Base-by-base conservation (phyloP, 306 rosid genomes). In the Macrotyloma uniflorum region DNA sequence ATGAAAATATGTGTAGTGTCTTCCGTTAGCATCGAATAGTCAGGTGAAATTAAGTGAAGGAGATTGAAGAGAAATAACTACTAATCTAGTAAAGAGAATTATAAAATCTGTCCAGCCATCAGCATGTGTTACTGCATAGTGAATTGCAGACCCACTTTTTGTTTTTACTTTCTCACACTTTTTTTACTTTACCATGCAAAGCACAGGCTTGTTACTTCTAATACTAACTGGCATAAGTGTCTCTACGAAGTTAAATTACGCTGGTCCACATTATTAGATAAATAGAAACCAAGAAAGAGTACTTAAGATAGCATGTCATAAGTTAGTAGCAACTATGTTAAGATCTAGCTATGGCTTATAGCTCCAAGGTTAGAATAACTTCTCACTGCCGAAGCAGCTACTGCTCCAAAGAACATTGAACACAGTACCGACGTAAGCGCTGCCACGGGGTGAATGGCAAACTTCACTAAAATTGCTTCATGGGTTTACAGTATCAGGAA, bases 401-500 rank as follows among this genome's bases (percentile, higher is more conserved):
- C 63, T 68, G 30, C 9, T 70, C 46, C 49, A 71, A 63, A 35
- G 50, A 72, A 28, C 18, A 40, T 10, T 42, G 46, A 73, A 6
- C 35, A 23, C 42, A 70, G 22, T 59, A 22, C 33, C 8, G 55
- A 53, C 30, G n/a, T 63, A 5, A 8, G 43, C 54, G 18, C 33
- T 76, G 28, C n/a, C 54, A 11, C 13, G 10, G 58, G 26, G 42
- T 70, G 14, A 61, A 53, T 35, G 26, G 23, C 8, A 33, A 58
- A 33, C 16, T 64, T 70, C 30, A 10, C 51, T 5, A 54, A n/a
- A 58, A 28, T 71, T 49, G 51, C 67, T 83, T 88, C 85, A 90
- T 33, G 90, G 86, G 45, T 83, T 90, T 47, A 87, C 67, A 51
- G 89, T 93, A 85, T 81, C 90, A 6, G 91, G 89, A 64, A 91